These are phyloP conservation scores for Carex cristatella DNA, from an alignment of 176 grass and related monocot species.

Conservation along the genomic window DNA sequence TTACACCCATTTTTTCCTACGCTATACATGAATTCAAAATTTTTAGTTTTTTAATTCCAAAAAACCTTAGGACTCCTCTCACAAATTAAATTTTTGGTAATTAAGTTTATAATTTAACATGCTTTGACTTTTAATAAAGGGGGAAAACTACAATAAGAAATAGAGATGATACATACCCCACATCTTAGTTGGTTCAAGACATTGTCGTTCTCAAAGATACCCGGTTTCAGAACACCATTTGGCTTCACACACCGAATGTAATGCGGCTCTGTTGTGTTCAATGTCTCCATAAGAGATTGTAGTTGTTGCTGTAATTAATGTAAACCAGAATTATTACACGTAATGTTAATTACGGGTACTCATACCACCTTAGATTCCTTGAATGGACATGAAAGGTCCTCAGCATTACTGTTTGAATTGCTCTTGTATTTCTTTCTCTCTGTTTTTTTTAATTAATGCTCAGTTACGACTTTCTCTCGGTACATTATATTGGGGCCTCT, in stretches of 20 bases:
- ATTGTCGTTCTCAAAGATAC: constrained; percentile 86
- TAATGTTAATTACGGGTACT: neutral
- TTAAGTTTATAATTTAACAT: no score
- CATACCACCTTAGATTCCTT: neutral
- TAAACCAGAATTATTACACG: neutral
- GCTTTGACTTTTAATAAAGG: neutral
- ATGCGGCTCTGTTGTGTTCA: constrained; percentile 92
- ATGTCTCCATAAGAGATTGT: constrained; percentile 90
- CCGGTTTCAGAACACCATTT: constrained; percentile 76
- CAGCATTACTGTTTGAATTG: neutral
- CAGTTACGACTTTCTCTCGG: neutral
- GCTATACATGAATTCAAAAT: no score
- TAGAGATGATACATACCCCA: constrained; percentile 50
- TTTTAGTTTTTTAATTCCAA: no score
- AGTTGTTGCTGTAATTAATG: constrained; percentile 85
- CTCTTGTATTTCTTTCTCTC: neutral
- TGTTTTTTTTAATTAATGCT: neutral
- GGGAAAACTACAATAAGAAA: neutral
- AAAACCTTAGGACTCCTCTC: no score
- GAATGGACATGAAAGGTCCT: neutral
- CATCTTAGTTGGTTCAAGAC: constrained; percentile 90
- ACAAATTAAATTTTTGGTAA: no score
- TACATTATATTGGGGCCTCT: neutral
- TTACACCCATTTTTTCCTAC: no score
- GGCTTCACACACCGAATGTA: constrained; percentile 98